These are phyloP conservation scores for Platanus orientalis DNA, from an alignment of 164 flowering plant species.

Conservation along the genomic window DNA sequence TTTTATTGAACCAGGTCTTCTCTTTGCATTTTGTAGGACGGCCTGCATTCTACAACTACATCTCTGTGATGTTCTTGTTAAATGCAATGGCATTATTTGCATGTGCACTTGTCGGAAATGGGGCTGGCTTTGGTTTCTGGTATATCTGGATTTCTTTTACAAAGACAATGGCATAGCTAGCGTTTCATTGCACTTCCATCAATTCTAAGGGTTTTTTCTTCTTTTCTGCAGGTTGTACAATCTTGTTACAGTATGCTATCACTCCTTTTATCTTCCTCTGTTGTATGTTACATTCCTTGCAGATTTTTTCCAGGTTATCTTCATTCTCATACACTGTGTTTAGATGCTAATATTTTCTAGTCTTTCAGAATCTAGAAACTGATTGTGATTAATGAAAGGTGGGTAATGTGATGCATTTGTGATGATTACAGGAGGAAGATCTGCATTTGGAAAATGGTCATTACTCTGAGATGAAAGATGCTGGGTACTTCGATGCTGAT, in stretches of 20 bases:
- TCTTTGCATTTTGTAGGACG: slow-evolving; percentile 45
- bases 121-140: slow-evolving; percentile 69
- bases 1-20: background rate
- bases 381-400: background rate
- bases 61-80: slow-evolving; percentile 48
- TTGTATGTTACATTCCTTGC: slow-evolving; percentile 70
- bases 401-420: background rate
- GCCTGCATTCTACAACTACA: slow-evolving; percentile 78
- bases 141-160: slow-evolving; percentile 18
- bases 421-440: slow-evolving; percentile 66
- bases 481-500: slow-evolving; percentile 82
- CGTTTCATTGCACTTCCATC: background rate
- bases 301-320: slow-evolving; percentile 86
- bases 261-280: slow-evolving; percentile 80
- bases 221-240: slow-evolving; percentile 29
- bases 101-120: slow-evolving; percentile 45
- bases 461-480: slow-evolving; percentile 90
- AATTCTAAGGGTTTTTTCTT: too few species aligned
- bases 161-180: background rate
- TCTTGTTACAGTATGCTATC: slow-evolving; percentile 55
- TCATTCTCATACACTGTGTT: background rate
- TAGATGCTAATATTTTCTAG: background rate
- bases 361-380: background rate
- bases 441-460: slow-evolving; percentile 73
- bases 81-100: slow-evolving; percentile 54